Base-by-base conservation (phyloP, 495 filamentous ascomycete genomes). In the Durotheca rogersii region DNA sequence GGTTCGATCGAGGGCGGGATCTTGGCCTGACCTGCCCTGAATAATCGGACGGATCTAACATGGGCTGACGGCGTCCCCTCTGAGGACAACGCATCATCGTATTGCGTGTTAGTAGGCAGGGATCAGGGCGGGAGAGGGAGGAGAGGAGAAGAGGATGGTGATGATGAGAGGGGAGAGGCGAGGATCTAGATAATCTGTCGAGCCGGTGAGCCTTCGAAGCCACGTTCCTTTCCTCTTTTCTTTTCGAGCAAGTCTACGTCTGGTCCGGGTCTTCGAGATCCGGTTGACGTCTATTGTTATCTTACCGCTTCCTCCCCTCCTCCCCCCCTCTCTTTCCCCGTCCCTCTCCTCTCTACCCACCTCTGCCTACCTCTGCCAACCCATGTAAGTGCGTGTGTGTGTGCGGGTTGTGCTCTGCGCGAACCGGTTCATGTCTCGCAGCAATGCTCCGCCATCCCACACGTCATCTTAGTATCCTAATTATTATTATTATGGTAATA, bases 21-120 rank as follows among this genome's bases (percentile, higher is more conserved):
- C 55, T 58, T 59, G 50, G 56, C 50, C 41, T 43, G 19, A 39
- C 46, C 56, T 53, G 56, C 56, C 56, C 50, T 59, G 54, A 53
- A 47, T 41, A 40, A 27, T 41, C n/a, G n/a, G n/a, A n/a, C n/a
- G n/a, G 46, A 54, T 59, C 56, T 59, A 59, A 50, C 41, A 50
- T 47, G 23, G 56, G 56, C 56, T 59, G 50, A 59, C 56, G 56
- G 54, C 56, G 54, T 58, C 29, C 3, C 31, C 17, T 19, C 31
- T 23, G 32, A 35, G 45, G 44, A 54, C 56, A 59, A 47, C 56
- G 23, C 56, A 58, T 58, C 45, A 56, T 33, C 15, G 44, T 21
- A n/a, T 46, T 41, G 4, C 17, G 21, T 40, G n/a, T n/a, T n/a
- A n/a, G n/a, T n/a, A 23, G 42, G 42, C 35, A 53, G 42, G 51